Evolutionary conservation across 495 filamentous ascomycete genomes (phyloP), one percentile per base, ranked within the genome.

Genomic region (Aspergillus steynii): DNA sequence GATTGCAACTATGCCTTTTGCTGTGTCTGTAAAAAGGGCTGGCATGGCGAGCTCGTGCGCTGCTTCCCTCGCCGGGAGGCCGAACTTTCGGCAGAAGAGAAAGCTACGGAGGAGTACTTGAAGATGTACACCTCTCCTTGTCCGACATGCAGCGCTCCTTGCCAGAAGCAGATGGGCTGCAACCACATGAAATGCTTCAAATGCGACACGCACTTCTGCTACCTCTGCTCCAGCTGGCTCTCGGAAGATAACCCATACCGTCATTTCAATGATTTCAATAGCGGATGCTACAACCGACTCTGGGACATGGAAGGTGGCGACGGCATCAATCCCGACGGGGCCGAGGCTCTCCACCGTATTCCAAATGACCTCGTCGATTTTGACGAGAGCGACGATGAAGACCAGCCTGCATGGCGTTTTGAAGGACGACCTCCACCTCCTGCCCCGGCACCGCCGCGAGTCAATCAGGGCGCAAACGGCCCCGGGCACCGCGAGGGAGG

Each of bases 141-240:
- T 69, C 95, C 95, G n/a, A 93, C 90, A 4, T 99, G 95, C 72
- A 83, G 77, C n/a, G 85, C 88, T 2, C 91, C 90, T 0, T 87
- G 86, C 26, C 90, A 97, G 66, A 99, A 99, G 76, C 90, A 87
- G 12, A 86, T 91, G 66, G 95, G 95, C 34, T 99, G 95, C 85
- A 99, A 99, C 72, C 95, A 99, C 69, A 99, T 99, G 95, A 88
- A 86, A 15, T 99, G 95, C 71, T 92, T 89, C 73, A 87, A 89
- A 58, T 99, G 95, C 77, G 79, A 85, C 49, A 88, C 91, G 1
- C 95, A 98, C 72, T 99, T 97, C 68, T 99, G 95, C 74, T 99
- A 98, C 68, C 87, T 99, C 5, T 99, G 95, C 71, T 89, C 89
- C 0, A 81, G 85, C 12, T 99, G 92, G 89, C 81, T 99, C n/a